Evolutionary conservation across 2,329 filamentous ascomycete species (phyloP).

Genomic region (Aspergillus sp.): DNA sequence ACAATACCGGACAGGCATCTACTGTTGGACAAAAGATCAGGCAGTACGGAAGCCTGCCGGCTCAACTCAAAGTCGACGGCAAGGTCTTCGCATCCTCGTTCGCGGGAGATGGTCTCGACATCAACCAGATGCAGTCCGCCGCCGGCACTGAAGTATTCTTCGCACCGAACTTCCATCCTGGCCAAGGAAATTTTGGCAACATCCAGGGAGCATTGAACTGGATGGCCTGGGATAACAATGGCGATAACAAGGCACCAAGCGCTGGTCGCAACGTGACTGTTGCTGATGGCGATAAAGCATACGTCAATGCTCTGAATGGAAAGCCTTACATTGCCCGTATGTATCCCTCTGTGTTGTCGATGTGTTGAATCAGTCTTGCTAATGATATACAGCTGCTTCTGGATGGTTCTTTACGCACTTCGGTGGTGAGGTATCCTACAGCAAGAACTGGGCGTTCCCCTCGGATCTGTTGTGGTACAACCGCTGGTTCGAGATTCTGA

Average conservation of each 20-base stretch:
- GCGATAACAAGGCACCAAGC: constrained; percentile 54
- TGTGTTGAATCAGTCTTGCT: not conserved
- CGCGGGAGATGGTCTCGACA: constrained; percentile 51
- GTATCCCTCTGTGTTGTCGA: constrained; percentile 18
- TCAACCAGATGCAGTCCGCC: constrained; percentile 44
- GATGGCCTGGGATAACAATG: constrained; percentile 48
- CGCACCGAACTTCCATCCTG: constrained; percentile 54
- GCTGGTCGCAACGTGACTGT: constrained; percentile 45
- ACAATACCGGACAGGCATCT: constrained; percentile 38
- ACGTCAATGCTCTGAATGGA: constrained; percentile 33
- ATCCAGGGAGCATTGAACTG: constrained; percentile 50
- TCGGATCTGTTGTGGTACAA: constrained; percentile 49
- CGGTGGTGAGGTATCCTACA: constrained; percentile 48
- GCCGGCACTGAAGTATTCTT: constrained; percentile 52
- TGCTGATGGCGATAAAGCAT: constrained; percentile 39
- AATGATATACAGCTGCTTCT: constrained; percentile 38
- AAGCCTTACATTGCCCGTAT: constrained; percentile 54
- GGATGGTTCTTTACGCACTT: constrained; percentile 58
- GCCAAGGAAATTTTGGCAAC: constrained; percentile 38
- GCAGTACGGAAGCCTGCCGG: constrained; percentile 47
- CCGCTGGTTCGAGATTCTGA: constrained; percentile 47
- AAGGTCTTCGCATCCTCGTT: constrained; percentile 59
- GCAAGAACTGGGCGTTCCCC: constrained; percentile 56
- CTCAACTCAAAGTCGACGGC: constrained; percentile 53
- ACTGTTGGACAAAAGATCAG: constrained; percentile 51